Conservation (phyloP, 176 grass and related monocot species). For the Coix lacrymajobi region DNA sequence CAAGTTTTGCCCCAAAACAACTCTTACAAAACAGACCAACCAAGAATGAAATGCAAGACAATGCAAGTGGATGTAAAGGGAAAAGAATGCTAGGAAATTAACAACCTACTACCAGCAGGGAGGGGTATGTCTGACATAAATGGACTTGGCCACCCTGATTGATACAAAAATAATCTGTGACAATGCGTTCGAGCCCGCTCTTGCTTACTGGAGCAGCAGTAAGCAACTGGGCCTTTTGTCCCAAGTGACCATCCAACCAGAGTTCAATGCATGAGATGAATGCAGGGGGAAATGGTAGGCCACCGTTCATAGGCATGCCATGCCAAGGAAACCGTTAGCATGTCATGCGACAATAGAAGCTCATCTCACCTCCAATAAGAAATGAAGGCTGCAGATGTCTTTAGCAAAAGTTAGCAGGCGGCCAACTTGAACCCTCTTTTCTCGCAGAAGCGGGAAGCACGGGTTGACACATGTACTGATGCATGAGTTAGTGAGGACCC, state of each 20-base stretch:
- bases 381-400: conserved; percentile 39
- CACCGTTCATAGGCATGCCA: conserved; percentile 25
- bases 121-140: conserved; percentile 24
- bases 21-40: conserved; percentile 47
- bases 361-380: conserved; percentile 45
- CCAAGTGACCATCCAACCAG: conserved; percentile 37
- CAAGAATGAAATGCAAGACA: conserved; percentile 51
- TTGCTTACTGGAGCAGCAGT: conserved; percentile 25
- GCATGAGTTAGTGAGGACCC: conserved; percentile 65
- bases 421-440: conserved; percentile 59
- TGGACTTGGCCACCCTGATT: conserved; percentile 23
- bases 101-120: conserved; percentile 9
- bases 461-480: conserved; percentile 58
- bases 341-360: conserved; percentile 34
- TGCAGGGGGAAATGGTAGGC: conserved; percentile 30
- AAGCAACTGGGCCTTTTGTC: conserved; percentile 29
- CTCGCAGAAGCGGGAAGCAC: conserved; percentile 16
- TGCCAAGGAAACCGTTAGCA: conserved; percentile 14
- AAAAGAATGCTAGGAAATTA: conserved; percentile 16
- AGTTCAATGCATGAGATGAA: conserved; percentile 43
- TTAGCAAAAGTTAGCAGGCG: conserved; percentile 47
- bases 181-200: not conserved
- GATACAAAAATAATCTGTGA: conserved; percentile 55
- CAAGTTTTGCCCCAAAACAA: conserved; percentile 31
- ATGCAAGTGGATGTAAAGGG: conserved; percentile 33